These are phyloP conservation scores for Phytophthora meadii DNA, from an alignment of 352 stramenopile genomes.

Conservation along the genomic window DNA sequence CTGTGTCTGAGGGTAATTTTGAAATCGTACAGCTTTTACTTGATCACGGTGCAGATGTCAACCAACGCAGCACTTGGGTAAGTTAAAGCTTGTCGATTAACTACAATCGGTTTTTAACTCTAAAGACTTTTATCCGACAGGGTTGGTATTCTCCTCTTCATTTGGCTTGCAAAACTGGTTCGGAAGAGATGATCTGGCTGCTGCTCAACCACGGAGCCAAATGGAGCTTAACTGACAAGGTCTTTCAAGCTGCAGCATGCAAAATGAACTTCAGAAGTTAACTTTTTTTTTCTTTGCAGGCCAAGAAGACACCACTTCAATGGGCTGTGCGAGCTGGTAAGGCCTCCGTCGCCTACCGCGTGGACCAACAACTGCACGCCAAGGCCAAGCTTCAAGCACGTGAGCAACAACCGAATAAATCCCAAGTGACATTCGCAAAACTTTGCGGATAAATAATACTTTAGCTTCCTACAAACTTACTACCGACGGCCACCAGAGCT, in stretches of 20 bases:
- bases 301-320: slow-evolving; percentile 74
- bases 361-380: slow-evolving; percentile 77
- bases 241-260: slow-evolving; percentile 7
- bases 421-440: slow-evolving; percentile 41
- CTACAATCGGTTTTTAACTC: too few relatives aligned
- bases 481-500: slow-evolving; percentile 36
- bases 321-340: slow-evolving; percentile 75
- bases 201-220: slow-evolving; percentile 66
- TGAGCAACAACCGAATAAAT: slow-evolving; percentile 33
- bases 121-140: slow-evolving; percentile 18
- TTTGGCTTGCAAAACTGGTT: slow-evolving; percentile 72
- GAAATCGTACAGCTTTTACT: slow-evolving; percentile 61
- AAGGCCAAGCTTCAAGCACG: slow-evolving; percentile 44
- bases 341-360: slow-evolving; percentile 72
- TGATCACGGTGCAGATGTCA: slow-evolving; percentile 50
- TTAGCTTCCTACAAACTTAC: slow-evolving; percentile 35
- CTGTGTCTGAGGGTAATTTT: slow-evolving; percentile 50
- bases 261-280: too few relatives aligned
- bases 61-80: slow-evolving; percentile 72
- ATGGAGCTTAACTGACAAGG: slow-evolving; percentile 70
- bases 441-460: slow-evolving; percentile 64
- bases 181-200: slow-evolving; percentile 69
- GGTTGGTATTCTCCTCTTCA: slow-evolving; percentile 85
- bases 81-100: background rate
- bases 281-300: slow-evolving; percentile 13